Evolutionary conservation across 495 filamentous ascomycete genomes (phyloP).

Genomic region (Paragyromitra xinjiangensis): DNA sequence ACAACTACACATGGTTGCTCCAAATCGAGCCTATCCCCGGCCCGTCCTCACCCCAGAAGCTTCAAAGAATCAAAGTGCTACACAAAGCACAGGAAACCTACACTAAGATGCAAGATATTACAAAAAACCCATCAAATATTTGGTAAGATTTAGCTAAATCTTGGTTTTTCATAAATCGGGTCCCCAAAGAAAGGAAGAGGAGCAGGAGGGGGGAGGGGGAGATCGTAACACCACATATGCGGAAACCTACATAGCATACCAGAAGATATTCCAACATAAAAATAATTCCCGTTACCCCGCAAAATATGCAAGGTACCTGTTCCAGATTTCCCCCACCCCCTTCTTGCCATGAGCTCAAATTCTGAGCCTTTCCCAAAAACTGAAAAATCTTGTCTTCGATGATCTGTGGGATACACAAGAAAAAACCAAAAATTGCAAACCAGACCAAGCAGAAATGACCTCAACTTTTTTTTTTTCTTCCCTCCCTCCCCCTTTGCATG

Average conservation of each 20-base stretch:
- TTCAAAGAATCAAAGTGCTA: neutral
- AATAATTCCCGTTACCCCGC: conserved; percentile 34
- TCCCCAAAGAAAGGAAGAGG: neutral
- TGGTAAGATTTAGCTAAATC: neutral
- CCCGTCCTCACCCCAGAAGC: neutral
- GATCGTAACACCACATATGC: conserved; percentile 18
- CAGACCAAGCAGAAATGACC: conserved; percentile 22
- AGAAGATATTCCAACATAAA: conserved; percentile 10
- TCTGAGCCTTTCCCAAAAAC: conserved; percentile 13
- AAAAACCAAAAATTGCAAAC: conserved; percentile 8
- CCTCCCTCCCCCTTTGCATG: neutral
- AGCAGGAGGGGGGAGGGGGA: neutral
- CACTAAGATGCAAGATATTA: neutral
- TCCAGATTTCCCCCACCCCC: conserved; percentile 9
- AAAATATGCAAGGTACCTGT: conserved; percentile 41
- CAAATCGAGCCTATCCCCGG: conserved; percentile 6
- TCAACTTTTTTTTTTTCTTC: neutral
- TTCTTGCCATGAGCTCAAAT: conserved; percentile 9
- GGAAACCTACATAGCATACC: neutral
- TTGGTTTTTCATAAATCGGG: neutral
- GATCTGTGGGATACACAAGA: conserved; percentile 20
- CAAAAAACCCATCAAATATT: neutral
- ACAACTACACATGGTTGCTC: neutral
- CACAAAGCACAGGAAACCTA: neutral
- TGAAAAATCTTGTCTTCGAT: conserved; percentile 11